Conservation (phyloP, 2,329 filamentous ascomycete genomes). For the Diplodia mutila region DNA sequence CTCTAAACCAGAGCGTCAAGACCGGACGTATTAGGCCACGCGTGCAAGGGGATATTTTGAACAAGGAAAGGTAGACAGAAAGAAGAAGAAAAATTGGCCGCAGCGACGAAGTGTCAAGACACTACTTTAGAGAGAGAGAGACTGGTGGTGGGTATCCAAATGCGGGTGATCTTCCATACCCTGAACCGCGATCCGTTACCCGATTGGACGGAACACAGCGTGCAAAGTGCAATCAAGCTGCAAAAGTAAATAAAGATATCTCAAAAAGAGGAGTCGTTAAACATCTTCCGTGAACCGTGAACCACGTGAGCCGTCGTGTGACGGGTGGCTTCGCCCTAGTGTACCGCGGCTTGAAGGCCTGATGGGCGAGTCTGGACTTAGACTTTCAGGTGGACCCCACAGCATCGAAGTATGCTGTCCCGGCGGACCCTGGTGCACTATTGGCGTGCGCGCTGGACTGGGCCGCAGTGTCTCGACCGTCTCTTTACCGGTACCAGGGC, state of each 20-base stretch:
- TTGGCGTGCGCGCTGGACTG: constrained; percentile 67
- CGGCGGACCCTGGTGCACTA: constrained; percentile 53
- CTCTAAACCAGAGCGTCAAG: constrained; percentile 16
- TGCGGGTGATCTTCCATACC: constrained; percentile 8
- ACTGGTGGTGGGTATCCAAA: constrained; percentile 16
- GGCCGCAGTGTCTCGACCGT: constrained; percentile 41
- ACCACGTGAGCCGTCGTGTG: constrained; percentile 50
- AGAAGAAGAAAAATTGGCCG: not conserved
- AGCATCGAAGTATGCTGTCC: constrained; percentile 28
- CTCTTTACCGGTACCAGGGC: constrained; percentile 18
- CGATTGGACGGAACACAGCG: constrained; percentile 11
- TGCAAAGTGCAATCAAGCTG: not conserved
- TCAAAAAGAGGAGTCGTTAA: constrained; percentile 31
- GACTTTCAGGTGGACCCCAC: constrained; percentile 26
- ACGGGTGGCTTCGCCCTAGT: constrained; percentile 49
- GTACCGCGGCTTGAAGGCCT: constrained; percentile 36
- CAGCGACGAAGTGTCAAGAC: constrained; percentile 7
- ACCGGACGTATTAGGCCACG: constrained; percentile 24
- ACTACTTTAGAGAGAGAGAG: constrained; percentile 22
- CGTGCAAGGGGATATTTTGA: constrained; percentile 21
- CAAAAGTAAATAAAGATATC: constrained; percentile 20
- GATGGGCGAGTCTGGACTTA: constrained; percentile 45
- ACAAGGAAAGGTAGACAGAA: not conserved
- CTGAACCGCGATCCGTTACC: constrained; percentile 2
- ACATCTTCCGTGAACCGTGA: constrained; percentile 55